Conservation (phyloP, 2,329 filamentous ascomycete genomes). For the Colletotrichum sp. region DNA sequence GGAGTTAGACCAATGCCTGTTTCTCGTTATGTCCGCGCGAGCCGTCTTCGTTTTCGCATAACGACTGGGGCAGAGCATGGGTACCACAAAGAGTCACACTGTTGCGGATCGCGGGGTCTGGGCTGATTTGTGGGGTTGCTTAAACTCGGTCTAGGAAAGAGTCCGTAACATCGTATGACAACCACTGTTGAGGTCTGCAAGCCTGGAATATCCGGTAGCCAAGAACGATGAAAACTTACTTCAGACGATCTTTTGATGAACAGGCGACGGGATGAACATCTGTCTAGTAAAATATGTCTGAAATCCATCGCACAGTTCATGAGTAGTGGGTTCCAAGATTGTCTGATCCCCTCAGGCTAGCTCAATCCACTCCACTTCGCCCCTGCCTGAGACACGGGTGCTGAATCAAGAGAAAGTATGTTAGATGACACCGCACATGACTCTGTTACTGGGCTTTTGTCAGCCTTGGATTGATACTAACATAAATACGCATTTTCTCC, state of each 20-base stretch:
- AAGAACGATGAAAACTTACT: background rate
- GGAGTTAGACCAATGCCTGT: background rate
- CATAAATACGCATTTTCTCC: background rate
- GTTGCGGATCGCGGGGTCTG: background rate
- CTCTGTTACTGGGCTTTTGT: background rate
- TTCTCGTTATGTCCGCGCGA: background rate
- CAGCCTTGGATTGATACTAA: background rate
- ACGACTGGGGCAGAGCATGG: background rate
- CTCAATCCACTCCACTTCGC: background rate
- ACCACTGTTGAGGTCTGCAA: background rate
- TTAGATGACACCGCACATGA: background rate
- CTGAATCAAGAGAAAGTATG: background rate
- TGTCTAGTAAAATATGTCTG: background rate
- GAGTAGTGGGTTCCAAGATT: background rate
- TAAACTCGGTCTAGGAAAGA: background rate
- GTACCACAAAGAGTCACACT: background rate
- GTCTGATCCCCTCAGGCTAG: background rate
- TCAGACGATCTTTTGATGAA: background rate
- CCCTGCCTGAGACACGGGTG: background rate
- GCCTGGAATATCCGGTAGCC: background rate
- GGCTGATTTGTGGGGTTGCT: background rate
- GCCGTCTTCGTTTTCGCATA: background rate
- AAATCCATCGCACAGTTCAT: background rate
- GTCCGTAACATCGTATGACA: background rate
- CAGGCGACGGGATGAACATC: background rate